Conservation (phyloP, 257 asterid species). For the Rehmannia glutinosa region DNA sequence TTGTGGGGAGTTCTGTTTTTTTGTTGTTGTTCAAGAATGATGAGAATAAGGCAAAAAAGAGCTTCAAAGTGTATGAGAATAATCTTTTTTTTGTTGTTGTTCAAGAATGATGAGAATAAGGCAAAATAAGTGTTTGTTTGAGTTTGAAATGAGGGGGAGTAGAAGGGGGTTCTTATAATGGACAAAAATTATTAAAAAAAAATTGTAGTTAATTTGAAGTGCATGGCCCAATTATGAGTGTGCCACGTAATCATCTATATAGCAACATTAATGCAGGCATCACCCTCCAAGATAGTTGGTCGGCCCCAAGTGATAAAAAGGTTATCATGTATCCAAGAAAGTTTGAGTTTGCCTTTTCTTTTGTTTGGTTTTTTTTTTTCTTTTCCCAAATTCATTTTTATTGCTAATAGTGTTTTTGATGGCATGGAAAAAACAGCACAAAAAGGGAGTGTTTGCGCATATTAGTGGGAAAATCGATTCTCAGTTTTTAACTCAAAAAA, state of each 20-base stretch:
- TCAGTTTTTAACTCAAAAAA: too few species aligned
- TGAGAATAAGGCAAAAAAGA: too few species aligned
- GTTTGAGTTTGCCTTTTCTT: neutral
- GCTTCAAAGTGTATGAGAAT: too few species aligned
- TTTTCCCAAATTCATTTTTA: neutral
- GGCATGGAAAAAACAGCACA: too few species aligned
- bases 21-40: too few species aligned
- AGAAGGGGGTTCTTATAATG: constrained; percentile 14
- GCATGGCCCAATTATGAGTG: neutral
- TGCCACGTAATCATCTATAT: constrained; percentile 24
- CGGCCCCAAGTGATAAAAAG: constrained; percentile 28
- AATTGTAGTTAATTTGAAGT: too few species aligned
- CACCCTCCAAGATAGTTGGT: constrained; percentile 28
- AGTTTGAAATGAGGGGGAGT: neutral
- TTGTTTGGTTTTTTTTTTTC: neutral
- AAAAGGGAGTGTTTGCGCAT: too few species aligned
- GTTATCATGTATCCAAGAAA: constrained; percentile 16
- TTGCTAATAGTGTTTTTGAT: neutral
- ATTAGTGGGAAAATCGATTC: too few species aligned
- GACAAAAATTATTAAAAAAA: neutral
- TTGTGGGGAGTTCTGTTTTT: neutral
- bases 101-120: neutral
- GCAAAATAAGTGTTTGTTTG: neutral
- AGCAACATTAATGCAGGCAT: constrained; percentile 2
- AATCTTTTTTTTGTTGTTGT: neutral